Conservation (phyloP, 169 alveolate genomes). For the Cyclospora cayetanensis region DNA sequence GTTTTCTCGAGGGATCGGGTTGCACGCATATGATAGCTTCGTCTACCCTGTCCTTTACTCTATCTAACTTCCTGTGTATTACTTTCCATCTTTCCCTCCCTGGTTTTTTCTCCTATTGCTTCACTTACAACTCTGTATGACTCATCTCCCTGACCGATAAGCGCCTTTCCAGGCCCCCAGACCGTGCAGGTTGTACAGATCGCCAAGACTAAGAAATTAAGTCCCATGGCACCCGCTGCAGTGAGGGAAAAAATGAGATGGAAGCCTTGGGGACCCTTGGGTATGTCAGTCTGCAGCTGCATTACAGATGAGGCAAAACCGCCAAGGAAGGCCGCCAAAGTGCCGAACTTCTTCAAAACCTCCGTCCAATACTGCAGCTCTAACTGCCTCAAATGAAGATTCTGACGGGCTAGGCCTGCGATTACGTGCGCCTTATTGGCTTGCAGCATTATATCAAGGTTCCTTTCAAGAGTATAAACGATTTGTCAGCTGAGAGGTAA, state of each 20-base stretch:
- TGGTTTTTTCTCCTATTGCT: background rate
- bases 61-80: background rate
- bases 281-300: background rate
- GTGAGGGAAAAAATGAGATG: slow-evolving; percentile 11
- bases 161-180: slow-evolving; percentile 72
- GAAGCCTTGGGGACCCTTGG: background rate
- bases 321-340: slow-evolving; percentile 57
- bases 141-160: slow-evolving; percentile 59
- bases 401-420: slow-evolving; percentile 34
- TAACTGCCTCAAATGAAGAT: slow-evolving; percentile 41
- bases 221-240: slow-evolving; percentile 49
- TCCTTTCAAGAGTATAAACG: background rate
- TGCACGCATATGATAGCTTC: background rate
- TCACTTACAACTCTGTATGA: slow-evolving; percentile 14
- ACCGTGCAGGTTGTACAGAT: slow-evolving; percentile 25
- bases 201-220: slow-evolving; percentile 32
- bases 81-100: background rate
- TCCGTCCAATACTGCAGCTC: slow-evolving; percentile 68
- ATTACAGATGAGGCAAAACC: slow-evolving; percentile 62
- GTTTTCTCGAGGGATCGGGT: background rate
- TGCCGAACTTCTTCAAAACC: slow-evolving; percentile 56
- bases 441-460: slow-evolving; percentile 27
- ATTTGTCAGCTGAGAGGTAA: too few species aligned
- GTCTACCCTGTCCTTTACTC: background rate
- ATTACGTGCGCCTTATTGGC: slow-evolving; percentile 63